Evolutionary conservation across 257 asterid species (phyloP).

Genomic region (Solanum sitiens): DNA sequence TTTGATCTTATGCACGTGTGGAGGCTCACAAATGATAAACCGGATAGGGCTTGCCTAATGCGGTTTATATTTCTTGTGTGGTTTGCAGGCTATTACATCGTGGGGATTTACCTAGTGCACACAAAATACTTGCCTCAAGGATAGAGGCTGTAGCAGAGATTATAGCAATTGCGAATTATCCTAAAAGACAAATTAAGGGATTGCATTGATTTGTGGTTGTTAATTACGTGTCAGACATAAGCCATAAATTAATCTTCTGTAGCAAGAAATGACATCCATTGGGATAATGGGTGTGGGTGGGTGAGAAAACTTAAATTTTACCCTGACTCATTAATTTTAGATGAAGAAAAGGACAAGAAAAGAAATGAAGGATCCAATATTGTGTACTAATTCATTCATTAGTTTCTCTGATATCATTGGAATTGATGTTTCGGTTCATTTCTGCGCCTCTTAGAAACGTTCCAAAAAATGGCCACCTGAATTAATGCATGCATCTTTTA

Average conservation of each 20-base stretch:
- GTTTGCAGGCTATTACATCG: too few relatives aligned
- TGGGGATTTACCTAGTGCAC: fast-evolving
- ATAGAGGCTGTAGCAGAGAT: too few relatives aligned
- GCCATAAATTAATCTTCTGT: background rate
- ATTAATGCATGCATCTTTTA: background rate
- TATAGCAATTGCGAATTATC: too few relatives aligned
- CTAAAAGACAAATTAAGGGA: background rate
- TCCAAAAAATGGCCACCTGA: constrained; percentile 6
- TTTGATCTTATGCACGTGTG: background rate
- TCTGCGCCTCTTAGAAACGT: background rate
- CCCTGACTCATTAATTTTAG: background rate
- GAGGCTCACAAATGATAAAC: background rate
- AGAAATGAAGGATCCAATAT: background rate
- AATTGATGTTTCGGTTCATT: constrained; percentile 1
- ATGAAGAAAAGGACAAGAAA: background rate
- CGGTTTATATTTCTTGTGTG: too few relatives aligned
- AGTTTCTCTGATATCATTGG: background rate
- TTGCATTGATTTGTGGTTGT: background rate
- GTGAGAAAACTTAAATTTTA: background rate
- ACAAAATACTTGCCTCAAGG: too few relatives aligned
- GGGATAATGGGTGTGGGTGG: background rate
- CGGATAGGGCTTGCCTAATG: fast-evolving
- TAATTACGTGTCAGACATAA: background rate
- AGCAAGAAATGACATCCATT: background rate
- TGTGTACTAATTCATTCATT: background rate